These are phyloP conservation scores for Aspergillus pseudoglaucus DNA, from an alignment of 2,329 filamentous ascomycete genomes.

Conservation along the genomic window DNA sequence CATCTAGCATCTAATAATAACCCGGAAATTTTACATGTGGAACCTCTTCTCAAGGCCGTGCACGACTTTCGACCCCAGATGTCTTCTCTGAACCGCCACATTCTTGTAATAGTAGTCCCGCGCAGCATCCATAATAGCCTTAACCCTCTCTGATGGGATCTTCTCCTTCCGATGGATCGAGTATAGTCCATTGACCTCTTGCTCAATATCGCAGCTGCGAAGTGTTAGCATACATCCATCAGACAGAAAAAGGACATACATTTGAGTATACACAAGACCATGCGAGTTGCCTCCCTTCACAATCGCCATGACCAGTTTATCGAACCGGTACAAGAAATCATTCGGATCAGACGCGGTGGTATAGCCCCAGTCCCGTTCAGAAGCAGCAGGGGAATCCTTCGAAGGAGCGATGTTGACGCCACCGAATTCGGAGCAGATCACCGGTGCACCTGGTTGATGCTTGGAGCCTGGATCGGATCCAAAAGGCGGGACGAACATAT, in stretches of 20 bases:
- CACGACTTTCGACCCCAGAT: no score
- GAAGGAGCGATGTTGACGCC: constrained; percentile 59
- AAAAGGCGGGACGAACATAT: constrained; percentile 47
- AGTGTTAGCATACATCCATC: neutral
- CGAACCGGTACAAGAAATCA: constrained; percentile 54
- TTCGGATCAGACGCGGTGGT: constrained; percentile 57
- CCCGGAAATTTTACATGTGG: no score
- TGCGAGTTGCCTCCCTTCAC: constrained; percentile 52
- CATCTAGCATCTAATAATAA: no score
- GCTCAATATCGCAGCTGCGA: constrained; percentile 52
- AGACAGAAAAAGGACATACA: constrained; percentile 39
- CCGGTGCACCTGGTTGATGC: constrained; percentile 51
- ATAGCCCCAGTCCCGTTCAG: constrained; percentile 59
- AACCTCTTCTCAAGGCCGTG: no score
- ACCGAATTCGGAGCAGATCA: constrained; percentile 63
- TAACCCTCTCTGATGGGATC: constrained; percentile 52
- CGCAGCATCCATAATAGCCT: constrained; percentile 52
- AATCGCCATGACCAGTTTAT: constrained; percentile 54
- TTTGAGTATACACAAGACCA: constrained; percentile 61
- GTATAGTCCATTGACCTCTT: constrained; percentile 63
- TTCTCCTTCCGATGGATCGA: constrained; percentile 57
- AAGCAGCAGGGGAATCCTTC: constrained; percentile 28
- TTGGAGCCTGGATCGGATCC: constrained; percentile 42
- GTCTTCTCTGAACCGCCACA: constrained; percentile 5
- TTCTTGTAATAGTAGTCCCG: constrained; percentile 40